These are phyloP conservation scores for Lichtheimia hyalospora DNA, from an alignment of 371 early-diverging fungal genomes.

Conservation along the genomic window DNA sequence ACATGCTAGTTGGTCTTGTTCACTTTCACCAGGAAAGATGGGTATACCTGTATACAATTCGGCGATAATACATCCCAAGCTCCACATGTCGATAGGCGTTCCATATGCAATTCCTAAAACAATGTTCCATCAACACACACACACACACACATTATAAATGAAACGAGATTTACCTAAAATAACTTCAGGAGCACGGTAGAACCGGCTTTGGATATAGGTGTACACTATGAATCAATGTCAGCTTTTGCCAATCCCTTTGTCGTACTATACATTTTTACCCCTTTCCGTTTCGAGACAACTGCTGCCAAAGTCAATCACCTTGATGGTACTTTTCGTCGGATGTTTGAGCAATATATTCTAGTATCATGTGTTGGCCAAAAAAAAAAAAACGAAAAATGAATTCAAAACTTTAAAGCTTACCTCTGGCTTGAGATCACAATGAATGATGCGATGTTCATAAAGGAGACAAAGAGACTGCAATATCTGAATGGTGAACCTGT, in stretches of 20 bases:
- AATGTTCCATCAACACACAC: too few relatives aligned
- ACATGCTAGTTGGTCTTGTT: slow-evolving; percentile 93
- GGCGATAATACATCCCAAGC: slow-evolving; percentile 94
- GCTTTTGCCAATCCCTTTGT: background rate
- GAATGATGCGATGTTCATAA: slow-evolving; percentile 80
- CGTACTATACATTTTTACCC: slow-evolving; percentile 9
- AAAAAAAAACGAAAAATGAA: too few relatives aligned
- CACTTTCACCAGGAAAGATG: slow-evolving; percentile 96
- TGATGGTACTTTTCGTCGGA: slow-evolving; percentile 62
- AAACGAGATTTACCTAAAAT: slow-evolving; percentile 63
- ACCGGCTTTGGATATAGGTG: slow-evolving; percentile 95
- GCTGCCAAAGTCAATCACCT: slow-evolving; percentile 94
- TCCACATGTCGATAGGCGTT: slow-evolving; percentile 97
- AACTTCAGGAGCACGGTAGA: slow-evolving; percentile 96
- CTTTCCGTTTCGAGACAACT: slow-evolving; percentile 73
- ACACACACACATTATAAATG: too few relatives aligned
- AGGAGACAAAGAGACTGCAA: slow-evolving; percentile 83
- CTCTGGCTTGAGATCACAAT: slow-evolving; percentile 99
- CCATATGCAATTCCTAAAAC: slow-evolving; percentile 54
- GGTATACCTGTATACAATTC: slow-evolving; percentile 92
- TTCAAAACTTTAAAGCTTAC: slow-evolving; percentile 39
- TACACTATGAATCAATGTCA: slow-evolving; percentile 49
- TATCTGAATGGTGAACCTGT: slow-evolving; percentile 82
- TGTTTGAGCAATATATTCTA: slow-evolving; percentile 66
- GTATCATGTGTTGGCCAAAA: too few relatives aligned